Evolutionary conservation across 208 protist species (phyloP), one percentile per base, ranked within the genome.

Genomic region (Leishmania guyanensis): DNA sequence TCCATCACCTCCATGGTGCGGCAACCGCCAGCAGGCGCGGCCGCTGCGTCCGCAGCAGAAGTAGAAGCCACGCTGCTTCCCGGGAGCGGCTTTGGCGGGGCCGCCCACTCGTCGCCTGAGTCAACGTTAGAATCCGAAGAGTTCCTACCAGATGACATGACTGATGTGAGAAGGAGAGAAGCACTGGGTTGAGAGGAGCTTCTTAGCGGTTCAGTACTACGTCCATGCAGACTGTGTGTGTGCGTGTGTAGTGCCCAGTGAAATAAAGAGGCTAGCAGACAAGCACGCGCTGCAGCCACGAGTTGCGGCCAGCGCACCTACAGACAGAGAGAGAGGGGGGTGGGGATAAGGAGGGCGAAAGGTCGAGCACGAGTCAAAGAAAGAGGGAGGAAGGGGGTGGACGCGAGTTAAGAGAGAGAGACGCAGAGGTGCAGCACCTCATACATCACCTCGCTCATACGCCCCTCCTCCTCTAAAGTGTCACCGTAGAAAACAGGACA

Each of bases 31-130:
- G 75, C 68, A 9, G 72, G 0, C 39, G 73, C 81, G 12, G 53
- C 22, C 33, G n/a, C 5, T 33, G 74, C 54, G 4, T 58, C 71
- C 16, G 50, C 50, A 43, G 53, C 56, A 43, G 53, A 71, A 16
- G 82, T 51, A 46, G 76, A 65, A 58, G 39, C 14, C 51, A 54
- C 51, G n/a, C 60, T 39, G 36, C 79, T 81, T 62, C n/a, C 72
- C n/a, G 0, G 6, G 48, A 72, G 43, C 9, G 75, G 39, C 65
- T 78, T 54, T 56, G 79, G 71, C 17, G 91, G 90, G 5, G 85
- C 86, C 29, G 87, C 89, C 94, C 94, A 97, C 84, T 97, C 94
- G 26, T 95, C 91, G 0, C 84, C 84, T 12, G 91, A 95, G 84
- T 96, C 93, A 8, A 43, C 56, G 76, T 77, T 72, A 29, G 77